Evolutionary conservation across 345 rosid genomes (phyloP), one percentile per base, ranked within the genome.

Genomic region (Brassica napus): DNA sequence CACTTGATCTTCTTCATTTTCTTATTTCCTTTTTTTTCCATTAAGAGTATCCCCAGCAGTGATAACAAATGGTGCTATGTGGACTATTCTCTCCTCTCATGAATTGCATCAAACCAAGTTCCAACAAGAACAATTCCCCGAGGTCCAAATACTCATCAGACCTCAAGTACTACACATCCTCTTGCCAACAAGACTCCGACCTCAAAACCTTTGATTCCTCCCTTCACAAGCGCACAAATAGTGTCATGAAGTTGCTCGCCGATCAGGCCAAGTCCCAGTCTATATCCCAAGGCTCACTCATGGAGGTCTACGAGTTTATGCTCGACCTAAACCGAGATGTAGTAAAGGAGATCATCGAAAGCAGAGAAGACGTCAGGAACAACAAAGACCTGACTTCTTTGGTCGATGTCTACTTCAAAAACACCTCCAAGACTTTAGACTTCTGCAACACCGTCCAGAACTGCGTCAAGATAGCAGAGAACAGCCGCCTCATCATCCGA

Each of bases 321-420:
- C 91, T 91, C 24, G 91, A 88, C 52, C 84, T 89, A 85, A 88
- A 89, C 84, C 89, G 84, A 81, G 92, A 85, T 21, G 89, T 83
- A 11, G 91, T 82, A 64, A 79, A 78, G 16, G 75, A 86, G 75
- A 91, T 92, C 32, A 81, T 91, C 0, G 84, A 89, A 32, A 58
- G 79, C 87, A 86, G 82, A 82, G 81, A 86, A 65, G 94, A 89
- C 67, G 83, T 89, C 58, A 86, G 89, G 91, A 85, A 89, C n/a
- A 89, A 85, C 72, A 66, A 74, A 15, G 89, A 86, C 8, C 85
- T 92, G 49, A 86, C 65, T 65, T 76, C 76, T 71, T 82, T 92
- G 77, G 92, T 89, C 0, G 80, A 88, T 76, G 89, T 86, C 44
- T 94, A 94, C 79, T 88, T 94, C 59, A 85, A 87, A 26, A 88